Conservation (phyloP, 2,329 filamentous ascomycete species). For the Fusarium poae region DNA sequence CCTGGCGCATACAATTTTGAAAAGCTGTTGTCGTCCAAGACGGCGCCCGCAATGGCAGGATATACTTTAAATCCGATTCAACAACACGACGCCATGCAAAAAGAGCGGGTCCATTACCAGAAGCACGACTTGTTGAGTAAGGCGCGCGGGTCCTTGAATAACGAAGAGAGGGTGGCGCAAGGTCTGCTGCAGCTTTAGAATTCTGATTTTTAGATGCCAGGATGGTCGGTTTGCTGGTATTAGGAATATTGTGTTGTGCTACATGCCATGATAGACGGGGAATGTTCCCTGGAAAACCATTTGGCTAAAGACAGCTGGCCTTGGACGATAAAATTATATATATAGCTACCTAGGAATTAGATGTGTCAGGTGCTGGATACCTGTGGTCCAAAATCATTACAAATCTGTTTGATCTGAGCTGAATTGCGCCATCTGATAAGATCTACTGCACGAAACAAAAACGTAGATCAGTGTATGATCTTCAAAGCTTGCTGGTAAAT, state of each 20-base stretch:
- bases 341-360: constrained; percentile 5
- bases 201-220: neutral
- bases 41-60: constrained; percentile 52
- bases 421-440: neutral
- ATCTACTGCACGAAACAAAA: constrained; percentile 14
- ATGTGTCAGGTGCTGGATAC: constrained; percentile 10
- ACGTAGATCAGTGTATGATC: neutral
- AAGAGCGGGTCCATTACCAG: constrained; percentile 59
- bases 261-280: neutral
- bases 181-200: constrained; percentile 53
- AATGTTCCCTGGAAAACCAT: neutral
- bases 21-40: constrained; percentile 59
- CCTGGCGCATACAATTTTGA: constrained; percentile 59
- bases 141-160: constrained; percentile 54
- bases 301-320: neutral
- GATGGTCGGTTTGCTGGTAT: neutral
- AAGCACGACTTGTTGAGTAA: constrained; percentile 59
- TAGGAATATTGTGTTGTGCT: neutral
- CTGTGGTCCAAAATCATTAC: constrained; percentile 23
- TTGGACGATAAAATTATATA: constrained; percentile 4
- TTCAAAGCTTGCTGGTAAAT: constrained; percentile 1
- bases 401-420: constrained; percentile 14
- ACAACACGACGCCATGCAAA: constrained; percentile 63
- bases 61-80: constrained; percentile 60
- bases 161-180: constrained; percentile 56